Evolutionary conservation across 345 rosid species (phyloP).

Genomic region (Ceriops decandra): DNA sequence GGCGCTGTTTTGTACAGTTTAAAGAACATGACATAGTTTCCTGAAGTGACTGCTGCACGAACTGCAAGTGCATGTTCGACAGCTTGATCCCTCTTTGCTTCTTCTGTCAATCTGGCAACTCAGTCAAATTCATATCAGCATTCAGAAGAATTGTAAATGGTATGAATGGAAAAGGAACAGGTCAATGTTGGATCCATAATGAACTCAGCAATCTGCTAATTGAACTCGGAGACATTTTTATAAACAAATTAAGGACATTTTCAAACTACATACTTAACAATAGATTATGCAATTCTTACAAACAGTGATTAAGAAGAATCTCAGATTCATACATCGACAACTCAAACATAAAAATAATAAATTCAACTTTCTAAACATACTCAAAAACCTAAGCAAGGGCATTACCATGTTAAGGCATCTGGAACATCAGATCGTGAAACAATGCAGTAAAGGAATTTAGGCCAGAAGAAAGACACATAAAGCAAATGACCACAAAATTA

Average conservation of each 20-base stretch:
- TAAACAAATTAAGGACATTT: neutral
- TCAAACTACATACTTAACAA: neutral
- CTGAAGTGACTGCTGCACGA: slow-evolving; percentile 89
- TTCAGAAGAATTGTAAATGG: neutral
- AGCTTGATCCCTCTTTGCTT: slow-evolving; percentile 66
- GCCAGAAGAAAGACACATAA: neutral
- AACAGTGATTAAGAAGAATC: neutral
- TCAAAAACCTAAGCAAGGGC: neutral
- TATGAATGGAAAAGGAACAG: neutral
- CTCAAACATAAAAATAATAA: neutral
- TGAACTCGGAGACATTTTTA: neutral
- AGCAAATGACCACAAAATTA: neutral
- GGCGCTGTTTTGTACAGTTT: slow-evolving; percentile 84
- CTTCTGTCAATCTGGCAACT: slow-evolving; percentile 59
- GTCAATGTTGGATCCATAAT: neutral
- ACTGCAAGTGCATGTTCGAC: slow-evolving; percentile 96
- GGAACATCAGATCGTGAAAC: neutral
- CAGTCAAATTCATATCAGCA: slow-evolving; percentile 20
- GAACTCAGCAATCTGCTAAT: no score
- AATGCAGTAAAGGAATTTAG: neutral
- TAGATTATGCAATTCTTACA: neutral
- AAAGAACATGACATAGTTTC: slow-evolving; percentile 85
- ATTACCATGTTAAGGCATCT: neutral
- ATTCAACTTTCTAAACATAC: neutral
- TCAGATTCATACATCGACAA: neutral